Base-by-base conservation (phyloP, 495 filamentous ascomycete genomes). In the Penicillium daleae region DNA sequence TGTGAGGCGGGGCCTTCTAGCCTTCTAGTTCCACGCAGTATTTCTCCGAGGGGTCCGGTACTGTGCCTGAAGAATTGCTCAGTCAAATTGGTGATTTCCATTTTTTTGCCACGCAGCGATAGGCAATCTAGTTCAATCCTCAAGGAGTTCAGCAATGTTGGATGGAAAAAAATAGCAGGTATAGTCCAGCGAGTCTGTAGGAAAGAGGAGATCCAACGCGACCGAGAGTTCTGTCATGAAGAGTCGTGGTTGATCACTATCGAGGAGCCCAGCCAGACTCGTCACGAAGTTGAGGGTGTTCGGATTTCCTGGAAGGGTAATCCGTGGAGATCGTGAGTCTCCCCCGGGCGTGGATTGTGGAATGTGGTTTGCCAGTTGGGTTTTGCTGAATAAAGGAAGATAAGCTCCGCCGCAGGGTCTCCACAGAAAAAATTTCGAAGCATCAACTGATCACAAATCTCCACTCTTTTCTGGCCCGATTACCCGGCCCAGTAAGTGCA, bases 401-500 rank as follows among this genome's bases (percentile, higher is more conserved):
- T 73, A 73, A 73, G 70, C 66, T 73, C 63, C 66, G 59, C 57
- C 19, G 60, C 27, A 62, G 21, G 22, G 68, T 66, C 68, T 59
- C 70, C 70, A 73, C 68, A 46, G 63, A 71, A 66, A 71, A 71
- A 69, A 62, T 67, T 68, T 73, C 68, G 67, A 67, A 69, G 68
- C 48, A 71, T 71, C 68, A 71, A 66, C 66, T 71, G 70, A 73
- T 71, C 70, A 65, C 9, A 59, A 62, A 65, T 51, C 52, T 64
- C 64, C 64, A 69, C 67, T 62, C 27, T 52, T 52, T 52, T 29
- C 49, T 52, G 49, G 49, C 24, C 49, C 56, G 63, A 58, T 46
- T 66, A 66, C 31, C 59, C 66, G 62, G 57, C 53, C 40, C 39
- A 29, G 40, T 40, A 58, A n/a, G n/a, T n/a, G n/a, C n/a, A n/a